phyloP scores from a whole-genome alignment of 352 stramenopile species.

The Pythium rhizo-oryzae region DNA sequence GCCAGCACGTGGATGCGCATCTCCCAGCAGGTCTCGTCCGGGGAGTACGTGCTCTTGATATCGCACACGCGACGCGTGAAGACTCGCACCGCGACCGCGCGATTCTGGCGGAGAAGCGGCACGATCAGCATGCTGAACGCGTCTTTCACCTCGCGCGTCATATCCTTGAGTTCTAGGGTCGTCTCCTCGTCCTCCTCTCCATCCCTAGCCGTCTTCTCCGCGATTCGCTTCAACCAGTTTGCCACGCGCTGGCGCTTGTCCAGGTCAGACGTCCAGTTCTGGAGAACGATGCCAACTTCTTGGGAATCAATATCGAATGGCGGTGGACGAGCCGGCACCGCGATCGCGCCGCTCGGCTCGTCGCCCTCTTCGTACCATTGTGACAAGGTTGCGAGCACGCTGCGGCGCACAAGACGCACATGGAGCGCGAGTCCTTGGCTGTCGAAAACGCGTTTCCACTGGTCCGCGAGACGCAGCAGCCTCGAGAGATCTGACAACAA shows the following conservation, averaged over 20 bases:
- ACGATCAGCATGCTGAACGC: constrained; percentile 71
- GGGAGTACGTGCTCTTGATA: constrained; percentile 22
- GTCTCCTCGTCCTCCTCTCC: constrained; percentile 28
- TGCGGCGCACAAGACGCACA: constrained; percentile 34
- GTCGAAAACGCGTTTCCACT: constrained; percentile 18
- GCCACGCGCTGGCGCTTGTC: constrained; percentile 39
- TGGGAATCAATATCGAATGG: constrained; percentile 59
- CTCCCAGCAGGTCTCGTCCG: constrained; percentile 40
- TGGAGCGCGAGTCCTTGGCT: constrained; percentile 4
- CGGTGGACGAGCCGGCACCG: constrained; percentile 30
- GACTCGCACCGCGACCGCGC: constrained; percentile 49
- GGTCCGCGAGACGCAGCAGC: constrained; percentile 1
- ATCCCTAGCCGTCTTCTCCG: constrained; percentile 23
- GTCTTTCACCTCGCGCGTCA: constrained; percentile 76
- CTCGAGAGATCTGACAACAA: constrained; percentile 3
- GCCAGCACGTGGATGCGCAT: constrained; percentile 67
- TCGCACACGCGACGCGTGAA: constrained; percentile 44
- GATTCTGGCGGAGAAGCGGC: constrained; percentile 64
- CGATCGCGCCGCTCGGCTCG: background rate
- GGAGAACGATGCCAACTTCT: constrained; percentile 56
- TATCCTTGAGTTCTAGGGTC: constrained; percentile 52
- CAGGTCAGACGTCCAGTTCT: constrained; percentile 58
- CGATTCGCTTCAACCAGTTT: constrained; percentile 56
- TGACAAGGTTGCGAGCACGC: constrained; percentile 40
- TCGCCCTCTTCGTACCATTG: constrained; percentile 51